These are phyloP conservation scores for Pleurostoma richardsiae DNA, from an alignment of 2,329 filamentous ascomycete species.

Conservation along the genomic window DNA sequence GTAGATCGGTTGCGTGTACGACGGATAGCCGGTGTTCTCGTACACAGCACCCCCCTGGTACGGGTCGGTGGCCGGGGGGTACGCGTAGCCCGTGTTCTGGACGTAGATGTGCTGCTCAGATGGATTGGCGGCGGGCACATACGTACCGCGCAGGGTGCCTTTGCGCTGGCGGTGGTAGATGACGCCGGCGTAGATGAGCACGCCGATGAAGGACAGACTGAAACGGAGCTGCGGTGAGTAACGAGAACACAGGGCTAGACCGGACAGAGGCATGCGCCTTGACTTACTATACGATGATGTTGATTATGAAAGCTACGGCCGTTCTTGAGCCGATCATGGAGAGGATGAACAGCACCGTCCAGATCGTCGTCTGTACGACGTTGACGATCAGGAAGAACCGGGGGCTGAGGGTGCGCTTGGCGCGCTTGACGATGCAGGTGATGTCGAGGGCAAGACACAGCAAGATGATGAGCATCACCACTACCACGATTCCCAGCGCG, in stretches of 20 bases:
- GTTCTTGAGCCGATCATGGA: constrained; percentile 14
- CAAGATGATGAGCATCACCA: constrained; percentile 18
- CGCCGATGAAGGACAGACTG: constrained; percentile 24
- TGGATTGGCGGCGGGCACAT: constrained; percentile 9
- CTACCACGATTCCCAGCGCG: constrained; percentile 14
- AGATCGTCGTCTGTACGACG: constrained; percentile 19
- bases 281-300: constrained; percentile 9
- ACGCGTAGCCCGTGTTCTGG: constrained; percentile 7
- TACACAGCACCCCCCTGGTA: neutral
- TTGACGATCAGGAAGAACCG: constrained; percentile 24
- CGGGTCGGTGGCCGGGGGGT: neutral
- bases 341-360: constrained; percentile 18
- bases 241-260: neutral
- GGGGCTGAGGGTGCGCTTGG: constrained; percentile 20
- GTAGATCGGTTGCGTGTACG: neutral
- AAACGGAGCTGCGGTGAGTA: neutral
- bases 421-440: constrained; percentile 24
- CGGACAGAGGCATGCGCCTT: neutral
- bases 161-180: constrained; percentile 20
- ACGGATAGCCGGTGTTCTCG: neutral
- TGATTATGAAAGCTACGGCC: constrained; percentile 9
- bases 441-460: constrained; percentile 22
- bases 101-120: constrained; percentile 8
- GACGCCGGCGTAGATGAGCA: constrained; percentile 23
- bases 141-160: constrained; percentile 13